Conservation (phyloP, 1,284 basidiomycete genomes). For the Wallemia mellicola region DNA sequence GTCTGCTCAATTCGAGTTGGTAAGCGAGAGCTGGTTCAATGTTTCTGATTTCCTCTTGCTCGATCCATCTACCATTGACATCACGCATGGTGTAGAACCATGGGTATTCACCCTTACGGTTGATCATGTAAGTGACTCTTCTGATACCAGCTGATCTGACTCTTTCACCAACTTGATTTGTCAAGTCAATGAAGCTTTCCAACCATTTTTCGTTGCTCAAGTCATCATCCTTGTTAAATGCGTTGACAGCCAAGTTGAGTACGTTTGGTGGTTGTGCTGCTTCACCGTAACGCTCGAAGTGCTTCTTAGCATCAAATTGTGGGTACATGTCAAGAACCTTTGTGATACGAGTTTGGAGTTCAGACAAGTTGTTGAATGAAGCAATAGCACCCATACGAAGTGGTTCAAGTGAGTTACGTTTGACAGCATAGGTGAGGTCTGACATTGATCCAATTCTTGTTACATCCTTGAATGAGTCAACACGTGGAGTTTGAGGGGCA, state of each 20-base stretch:
- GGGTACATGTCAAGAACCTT: slow-evolving; percentile 28
- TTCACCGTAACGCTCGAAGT: slow-evolving; percentile 37
- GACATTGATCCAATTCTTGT: slow-evolving; percentile 57
- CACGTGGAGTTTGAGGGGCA: slow-evolving; percentile 51
- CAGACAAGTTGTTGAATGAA: slow-evolving; percentile 46
- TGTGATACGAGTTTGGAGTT: slow-evolving; percentile 37
- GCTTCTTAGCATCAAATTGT: slow-evolving; percentile 36
- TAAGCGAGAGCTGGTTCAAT: slow-evolving; percentile 95
- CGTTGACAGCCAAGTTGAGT: slow-evolving; percentile 65
- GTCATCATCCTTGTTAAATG: slow-evolving; percentile 45
- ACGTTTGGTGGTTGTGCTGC: slow-evolving; percentile 57
- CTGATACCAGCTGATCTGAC: slow-evolving; percentile 53
- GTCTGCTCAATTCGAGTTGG: slow-evolving; percentile 83
- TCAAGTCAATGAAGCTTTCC: slow-evolving; percentile 36
- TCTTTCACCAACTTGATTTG: slow-evolving; percentile 35
- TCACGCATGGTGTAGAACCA: slow-evolving; percentile 78
- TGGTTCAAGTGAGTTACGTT: slow-evolving; percentile 47
- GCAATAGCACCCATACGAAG: slow-evolving; percentile 63
- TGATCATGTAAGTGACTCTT: slow-evolving; percentile 72
- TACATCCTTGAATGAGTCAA: slow-evolving; percentile 21
- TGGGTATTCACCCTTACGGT: slow-evolving; percentile 70
- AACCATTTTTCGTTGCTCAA: slow-evolving; percentile 51
- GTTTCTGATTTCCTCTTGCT: slow-evolving; percentile 90
- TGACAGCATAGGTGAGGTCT: slow-evolving; percentile 70
- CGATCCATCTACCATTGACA: slow-evolving; percentile 45